Percentiles rank a stretch among this genome's conserved stretches.
These are phyloP conservation scores for Pilaira anomala DNA, from an alignment of 192 early-diverging fungal species.

Conservation along the genomic window DNA sequence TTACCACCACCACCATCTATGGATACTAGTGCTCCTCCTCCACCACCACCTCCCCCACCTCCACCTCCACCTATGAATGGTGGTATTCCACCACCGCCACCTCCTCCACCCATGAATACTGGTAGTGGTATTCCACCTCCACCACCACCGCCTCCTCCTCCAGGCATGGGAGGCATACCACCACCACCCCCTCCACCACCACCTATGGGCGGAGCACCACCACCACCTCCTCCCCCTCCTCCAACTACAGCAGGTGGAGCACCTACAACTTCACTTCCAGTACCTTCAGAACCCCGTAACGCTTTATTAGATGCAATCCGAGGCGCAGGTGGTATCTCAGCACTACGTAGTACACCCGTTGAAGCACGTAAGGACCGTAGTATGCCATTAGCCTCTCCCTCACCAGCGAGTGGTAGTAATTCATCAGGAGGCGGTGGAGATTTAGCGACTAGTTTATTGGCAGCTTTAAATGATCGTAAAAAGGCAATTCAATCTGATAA, in stretches of 20 bases:
- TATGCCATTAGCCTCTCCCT: neutral
- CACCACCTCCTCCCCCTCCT: slow-evolving; percentile 23
- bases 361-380: slow-evolving; percentile 18
- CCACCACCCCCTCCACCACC: slow-evolving; percentile 37
- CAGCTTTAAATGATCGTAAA: slow-evolving; percentile 23
- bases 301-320: slow-evolving; percentile 51
- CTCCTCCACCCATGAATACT: slow-evolving; percentile 26
- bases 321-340: slow-evolving; percentile 43
- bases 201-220: slow-evolving; percentile 10
- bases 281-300: slow-evolving; percentile 21
- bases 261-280: neutral
- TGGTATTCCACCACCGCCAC: neutral
- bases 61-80: slow-evolving; percentile 2
- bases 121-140: slow-evolving; percentile 17
- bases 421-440: neutral
- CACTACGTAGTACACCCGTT: slow-evolving; percentile 20
- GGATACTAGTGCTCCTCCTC: slow-evolving; percentile 1
- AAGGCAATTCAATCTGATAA: slow-evolving; percentile 31
- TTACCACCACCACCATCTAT: slow-evolving; percentile 42
- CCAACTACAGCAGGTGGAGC: neutral
- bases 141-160: slow-evolving; percentile 33
- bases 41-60: slow-evolving; percentile 4
- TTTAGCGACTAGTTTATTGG: slow-evolving; percentile 21
- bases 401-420: neutral
- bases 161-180: too few relatives aligned